phyloP scores from a whole-genome alignment of 106 monocot species.

The Narthecium ossifragum region DNA sequence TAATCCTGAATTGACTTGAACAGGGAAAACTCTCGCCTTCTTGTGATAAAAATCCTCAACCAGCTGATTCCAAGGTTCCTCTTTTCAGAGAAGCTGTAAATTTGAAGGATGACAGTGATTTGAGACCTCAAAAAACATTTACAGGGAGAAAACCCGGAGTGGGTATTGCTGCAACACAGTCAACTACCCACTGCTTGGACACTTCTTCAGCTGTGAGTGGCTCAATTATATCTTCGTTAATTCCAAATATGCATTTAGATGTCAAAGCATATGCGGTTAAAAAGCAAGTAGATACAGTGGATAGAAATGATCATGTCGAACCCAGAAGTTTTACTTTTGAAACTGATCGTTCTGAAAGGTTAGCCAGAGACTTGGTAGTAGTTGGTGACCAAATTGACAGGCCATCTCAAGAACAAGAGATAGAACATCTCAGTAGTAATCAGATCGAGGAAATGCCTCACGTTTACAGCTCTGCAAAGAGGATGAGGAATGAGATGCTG shows the following conservation, averaged over 20 bases:
- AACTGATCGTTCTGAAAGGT: too few species aligned
- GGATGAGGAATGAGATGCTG: conserved; percentile 4
- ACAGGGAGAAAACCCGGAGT: conserved; percentile 7
- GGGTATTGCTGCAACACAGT: conserved; percentile 8
- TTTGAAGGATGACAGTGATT: conserved; percentile 7
- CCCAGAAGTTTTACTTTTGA: too few species aligned
- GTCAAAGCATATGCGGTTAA: conserved; percentile 4
- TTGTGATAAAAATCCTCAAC: conserved; percentile 16
- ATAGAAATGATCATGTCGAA: neutral
- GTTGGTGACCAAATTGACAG: too few species aligned
- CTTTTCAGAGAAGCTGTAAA: conserved; percentile 3
- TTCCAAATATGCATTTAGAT: too few species aligned
- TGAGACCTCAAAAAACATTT: conserved; percentile 12
- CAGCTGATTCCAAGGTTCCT: conserved; percentile 9
- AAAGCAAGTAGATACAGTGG: neutral
- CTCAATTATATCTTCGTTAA: too few species aligned
- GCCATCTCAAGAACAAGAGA: too few species aligned
- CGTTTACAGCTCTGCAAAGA: neutral
- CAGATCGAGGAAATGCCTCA: conserved; percentile 1
- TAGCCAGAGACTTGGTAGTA: too few species aligned
- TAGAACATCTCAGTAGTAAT: too few species aligned
- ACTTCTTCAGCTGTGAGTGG: neutral
- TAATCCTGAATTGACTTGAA: neutral
- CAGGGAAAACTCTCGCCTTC: conserved; percentile 37
- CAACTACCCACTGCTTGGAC: conserved; percentile 1